Evolutionary conservation across 1,139 yeast genomes (phyloP).

Genomic region (Yamadazyma sp.): DNA sequence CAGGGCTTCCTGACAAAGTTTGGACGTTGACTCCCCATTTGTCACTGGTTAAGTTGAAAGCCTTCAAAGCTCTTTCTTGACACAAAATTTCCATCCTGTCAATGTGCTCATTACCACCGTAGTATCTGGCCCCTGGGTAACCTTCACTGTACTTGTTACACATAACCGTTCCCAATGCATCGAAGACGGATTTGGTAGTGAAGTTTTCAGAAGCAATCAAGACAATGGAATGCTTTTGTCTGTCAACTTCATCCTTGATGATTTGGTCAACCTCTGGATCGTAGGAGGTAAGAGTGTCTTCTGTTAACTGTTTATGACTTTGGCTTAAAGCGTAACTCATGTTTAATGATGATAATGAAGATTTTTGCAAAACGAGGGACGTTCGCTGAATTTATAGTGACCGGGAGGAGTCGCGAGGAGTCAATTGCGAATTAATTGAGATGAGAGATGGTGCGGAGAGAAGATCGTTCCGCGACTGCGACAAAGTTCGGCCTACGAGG

Average conservation of each 20-base stretch:
- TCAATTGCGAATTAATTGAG: slow-evolving; percentile 1
- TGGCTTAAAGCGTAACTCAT: slow-evolving; percentile 50
- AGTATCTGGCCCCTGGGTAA: slow-evolving; percentile 85
- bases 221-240: slow-evolving; percentile 94
- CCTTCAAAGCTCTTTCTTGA: slow-evolving; percentile 89
- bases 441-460: not conserved
- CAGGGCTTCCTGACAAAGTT: slow-evolving; percentile 95
- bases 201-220: slow-evolving; percentile 96
- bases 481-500: not conserved
- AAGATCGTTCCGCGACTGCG: not conserved
- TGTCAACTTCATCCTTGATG: slow-evolving; percentile 82
- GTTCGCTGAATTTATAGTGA: slow-evolving; percentile 1
- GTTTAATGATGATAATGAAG: slow-evolving; percentile 40
- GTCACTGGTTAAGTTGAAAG: slow-evolving; percentile 75
- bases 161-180: slow-evolving; percentile 97
- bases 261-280: slow-evolving; percentile 85
- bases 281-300: slow-evolving; percentile 61
- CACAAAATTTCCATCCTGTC: slow-evolving; percentile 91
- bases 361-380: slow-evolving; percentile 20
- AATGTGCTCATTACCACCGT: slow-evolving; percentile 91
- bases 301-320: slow-evolving; percentile 52
- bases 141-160: slow-evolving; percentile 88
- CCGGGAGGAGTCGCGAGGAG: slow-evolving; percentile 4
- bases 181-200: slow-evolving; percentile 95
- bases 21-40: slow-evolving; percentile 99